Base-by-base conservation (phyloP, 306 rosid genomes). In the Malus sylvestris region DNA sequence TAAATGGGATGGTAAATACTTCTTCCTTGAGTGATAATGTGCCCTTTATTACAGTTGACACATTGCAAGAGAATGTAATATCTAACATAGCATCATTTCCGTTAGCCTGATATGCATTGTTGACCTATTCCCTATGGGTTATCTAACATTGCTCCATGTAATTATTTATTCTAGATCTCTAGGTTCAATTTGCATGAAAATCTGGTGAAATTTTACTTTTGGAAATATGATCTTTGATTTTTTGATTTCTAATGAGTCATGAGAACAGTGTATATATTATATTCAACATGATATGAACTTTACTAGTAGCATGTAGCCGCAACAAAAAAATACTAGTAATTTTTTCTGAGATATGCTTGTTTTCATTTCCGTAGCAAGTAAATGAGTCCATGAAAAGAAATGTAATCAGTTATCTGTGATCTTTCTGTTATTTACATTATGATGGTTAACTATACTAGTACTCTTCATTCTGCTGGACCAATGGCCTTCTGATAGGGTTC, bases 1-100 rank as follows among this genome's bases (percentile, higher is more conserved):
- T 76, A 70, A 53, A 61, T 90, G 91, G 91, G 85, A 82, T 82
- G 93, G 97, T 94, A 87, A 76, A 55, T 70, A 46, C 66, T 61
- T 61, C 66, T 61, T 5, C 62, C 62, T n/a, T 6, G 22, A 57
- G 25, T 57, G n/a, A 8, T 57, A 20, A 27, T 57, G n/a, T 7
- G 25, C 22, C 23, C 62, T 20, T 57, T 20, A 57, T 57, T 57
- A 57, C 62, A 57, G 23, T 57, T 42, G 45, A 42, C 66, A 5
- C 18, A 5, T 6, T 27, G 66, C 32, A 61, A 27, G 19, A 4
- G 66, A 60, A 60, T 13, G 33, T 25, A 16, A 23, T 59, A 22
- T 25, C 33, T 11, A 23, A 55, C 53, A 16, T 61, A 29, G 30
- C 68, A 65, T 20, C 74, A 42, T 71, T 70, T 72, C 40, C 8